Base-by-base conservation (phyloP, 2,329 filamentous ascomycete genomes). In the Colletotrichum sp. region DNA sequence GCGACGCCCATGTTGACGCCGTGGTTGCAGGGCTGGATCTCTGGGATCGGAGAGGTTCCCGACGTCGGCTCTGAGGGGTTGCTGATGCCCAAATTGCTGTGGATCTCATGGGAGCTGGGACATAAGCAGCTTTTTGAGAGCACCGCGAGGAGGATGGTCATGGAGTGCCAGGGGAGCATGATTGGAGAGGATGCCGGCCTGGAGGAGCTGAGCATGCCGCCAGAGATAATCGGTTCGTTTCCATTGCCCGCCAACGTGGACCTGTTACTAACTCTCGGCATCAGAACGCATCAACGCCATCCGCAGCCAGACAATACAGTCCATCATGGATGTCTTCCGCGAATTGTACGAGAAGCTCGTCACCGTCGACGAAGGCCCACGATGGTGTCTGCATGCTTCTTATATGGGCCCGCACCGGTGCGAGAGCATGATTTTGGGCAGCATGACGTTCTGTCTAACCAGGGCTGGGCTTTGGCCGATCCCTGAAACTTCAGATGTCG, bases 401-500 rank as follows among this genome's bases (percentile, higher is more conserved):
- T 84, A 79, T 78, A 83, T 83, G 81, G 83, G 82, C 1, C 82
- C 79, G 8, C 83, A 84, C 65, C 78, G 80, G 10, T 85, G 83
- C 73, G 83, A 85, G 48, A 84, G 82, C 27, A 85, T 84, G 82
- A 84, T 84, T 10, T 77, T 84, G 1, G 82, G 83, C 2, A 84
- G 83, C 2, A 79, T 84, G 71, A 82, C 81, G 1, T 84, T 83
- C 65, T 83, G 83, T 62, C 80, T 84, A 7, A 79, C 80, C 13
- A 76, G 82, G 28, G 82, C 82, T 6, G 79, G 80, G 8, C 79
- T 84, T 5, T 84, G 82, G 82, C 83, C 82, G 5, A 74, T 83
- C 1, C 82, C 82, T 8, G 75, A 81, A 2, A 62, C 74, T 0
- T 79, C 81, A 6, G 71, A 73, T 55, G 72, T 82, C 0, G 76